phyloP scores from a whole-genome alignment of 495 filamentous ascomycete species.

The Thermothielavioides terrestris region DNA sequence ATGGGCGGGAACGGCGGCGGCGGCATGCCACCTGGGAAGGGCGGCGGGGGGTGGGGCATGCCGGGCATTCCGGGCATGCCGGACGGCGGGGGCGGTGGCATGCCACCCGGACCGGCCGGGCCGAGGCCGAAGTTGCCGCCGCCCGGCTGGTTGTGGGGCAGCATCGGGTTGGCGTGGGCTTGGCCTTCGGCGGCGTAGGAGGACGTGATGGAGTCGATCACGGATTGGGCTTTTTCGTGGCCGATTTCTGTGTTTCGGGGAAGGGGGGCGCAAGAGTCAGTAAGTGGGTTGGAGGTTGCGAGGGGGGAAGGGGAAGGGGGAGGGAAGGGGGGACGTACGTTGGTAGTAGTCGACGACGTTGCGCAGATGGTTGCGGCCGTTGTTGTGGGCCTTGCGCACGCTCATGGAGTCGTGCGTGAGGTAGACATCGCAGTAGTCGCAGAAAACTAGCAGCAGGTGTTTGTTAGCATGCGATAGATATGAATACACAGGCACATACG shows the following conservation, averaged over 20 bases:
- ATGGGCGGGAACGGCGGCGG: conserved; percentile 26
- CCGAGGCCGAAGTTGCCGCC: conserved; percentile 39
- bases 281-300: background rate
- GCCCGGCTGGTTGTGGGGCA: conserved; percentile 53
- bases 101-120: conserved; percentile 4
- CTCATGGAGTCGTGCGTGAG: conserved; percentile 99
- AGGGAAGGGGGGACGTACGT: conserved; percentile 48
- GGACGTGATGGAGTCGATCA: conserved; percentile 93
- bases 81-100: conserved; percentile 50
- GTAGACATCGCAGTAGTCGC: conserved; percentile 99
- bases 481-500: no score
- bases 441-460: conserved; percentile 41
- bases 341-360: conserved; percentile 99
- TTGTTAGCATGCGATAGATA: no score
- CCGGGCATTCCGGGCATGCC: conserved; percentile 30
- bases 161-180: conserved; percentile 71
- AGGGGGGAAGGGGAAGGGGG: background rate
- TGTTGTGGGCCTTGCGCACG: conserved; percentile 97
- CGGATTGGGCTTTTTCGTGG: conserved; percentile 94
- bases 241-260: conserved; percentile 93
- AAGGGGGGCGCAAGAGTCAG: background rate
- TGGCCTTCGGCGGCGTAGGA: conserved; percentile 93
- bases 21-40: conserved; percentile 6
- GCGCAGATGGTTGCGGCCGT: conserved; percentile 87
- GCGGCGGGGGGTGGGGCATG: conserved; percentile 25